These are phyloP conservation scores for Malbranchea zuffiana DNA, from an alignment of 2,329 filamentous ascomycete species.

Conservation along the genomic window DNA sequence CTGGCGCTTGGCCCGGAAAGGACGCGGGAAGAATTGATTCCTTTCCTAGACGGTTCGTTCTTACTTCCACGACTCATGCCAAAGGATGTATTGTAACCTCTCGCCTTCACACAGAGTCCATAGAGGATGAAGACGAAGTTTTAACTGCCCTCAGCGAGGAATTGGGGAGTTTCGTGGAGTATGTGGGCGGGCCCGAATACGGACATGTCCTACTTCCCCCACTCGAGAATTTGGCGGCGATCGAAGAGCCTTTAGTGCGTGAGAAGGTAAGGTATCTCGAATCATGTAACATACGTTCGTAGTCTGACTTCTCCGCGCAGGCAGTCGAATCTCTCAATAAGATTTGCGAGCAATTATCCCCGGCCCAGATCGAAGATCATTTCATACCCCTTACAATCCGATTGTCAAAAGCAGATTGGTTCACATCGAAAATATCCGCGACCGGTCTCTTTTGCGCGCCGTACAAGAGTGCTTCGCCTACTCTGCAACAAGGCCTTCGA, in stretches of 20 bases:
- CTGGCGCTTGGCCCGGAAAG: conserved; percentile 90
- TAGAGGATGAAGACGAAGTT: conserved; percentile 98
- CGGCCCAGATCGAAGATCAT: conserved; percentile 89
- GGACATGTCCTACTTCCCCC: conserved; percentile 94
- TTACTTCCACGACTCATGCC: conserved; percentile 11
- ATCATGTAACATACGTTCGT: not conserved
- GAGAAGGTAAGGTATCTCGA: conserved; percentile 63
- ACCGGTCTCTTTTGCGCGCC: conserved; percentile 89
- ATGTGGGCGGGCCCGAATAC: conserved; percentile 86
- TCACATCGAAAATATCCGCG: conserved; percentile 97
- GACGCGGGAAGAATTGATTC: conserved; percentile 96
- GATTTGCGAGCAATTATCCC: conserved; percentile 85
- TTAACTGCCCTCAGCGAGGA: conserved; percentile 94
- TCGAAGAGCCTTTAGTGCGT: conserved; percentile 93
- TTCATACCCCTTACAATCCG: conserved; percentile 93
- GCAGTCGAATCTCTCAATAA: conserved; percentile 99
- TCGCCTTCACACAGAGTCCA: conserved; percentile 62
- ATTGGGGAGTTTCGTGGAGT: conserved; percentile 92
- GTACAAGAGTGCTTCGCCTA: conserved; percentile 78
- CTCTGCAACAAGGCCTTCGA: conserved; percentile 82
- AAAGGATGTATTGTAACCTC: conserved; percentile 2
- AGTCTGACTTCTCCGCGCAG: conserved; percentile 37
- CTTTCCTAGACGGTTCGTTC: conserved; percentile 88
- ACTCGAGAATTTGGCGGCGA: conserved; percentile 93
- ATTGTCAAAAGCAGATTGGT: conserved; percentile 98